Conservation (phyloP, 2,329 filamentous ascomycete genomes). For the Phialophora verrucosa region DNA sequence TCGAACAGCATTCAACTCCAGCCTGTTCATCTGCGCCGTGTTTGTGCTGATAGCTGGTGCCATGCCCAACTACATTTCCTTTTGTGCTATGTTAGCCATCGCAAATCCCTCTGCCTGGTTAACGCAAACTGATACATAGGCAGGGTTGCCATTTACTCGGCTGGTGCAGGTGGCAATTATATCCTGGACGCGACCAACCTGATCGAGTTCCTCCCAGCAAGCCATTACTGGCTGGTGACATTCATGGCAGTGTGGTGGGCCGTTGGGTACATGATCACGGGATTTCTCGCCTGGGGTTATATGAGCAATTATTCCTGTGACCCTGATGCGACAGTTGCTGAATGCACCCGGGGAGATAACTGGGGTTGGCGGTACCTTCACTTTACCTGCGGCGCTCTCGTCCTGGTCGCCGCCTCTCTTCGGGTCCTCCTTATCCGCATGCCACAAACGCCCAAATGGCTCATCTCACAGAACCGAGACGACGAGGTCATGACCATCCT, state of each 20-base stretch:
- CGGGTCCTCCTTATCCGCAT: constrained; percentile 62
- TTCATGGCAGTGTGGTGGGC: constrained; percentile 46
- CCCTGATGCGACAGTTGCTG: constrained; percentile 44
- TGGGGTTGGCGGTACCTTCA: constrained; percentile 64
- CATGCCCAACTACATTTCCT: constrained; percentile 60
- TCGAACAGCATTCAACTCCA: constrained; percentile 70
- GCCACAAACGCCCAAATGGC: constrained; percentile 63
- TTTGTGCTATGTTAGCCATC: constrained; percentile 27
- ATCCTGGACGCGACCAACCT: constrained; percentile 55
- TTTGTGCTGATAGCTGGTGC: constrained; percentile 69
- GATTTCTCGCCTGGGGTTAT: constrained; percentile 62
- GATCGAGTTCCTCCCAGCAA: constrained; percentile 61
- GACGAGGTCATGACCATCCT: constrained; percentile 58
- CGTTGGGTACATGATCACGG: constrained; percentile 38
- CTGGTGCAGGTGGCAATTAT: constrained; percentile 34
- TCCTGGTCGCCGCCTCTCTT: constrained; percentile 59
- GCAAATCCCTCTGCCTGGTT: background rate
- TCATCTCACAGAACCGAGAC: constrained; percentile 60
- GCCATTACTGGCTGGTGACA: constrained; percentile 64
- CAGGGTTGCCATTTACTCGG: constrained; percentile 34
- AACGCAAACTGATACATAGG: background rate
- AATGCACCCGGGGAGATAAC: constrained; percentile 59
- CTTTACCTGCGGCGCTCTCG: constrained; percentile 59
- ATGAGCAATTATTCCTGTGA: constrained; percentile 56
- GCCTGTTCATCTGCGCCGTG: constrained; percentile 65